Conservation (phyloP, 2,329 filamentous ascomycete species). For the Aspergillus neoniger region DNA sequence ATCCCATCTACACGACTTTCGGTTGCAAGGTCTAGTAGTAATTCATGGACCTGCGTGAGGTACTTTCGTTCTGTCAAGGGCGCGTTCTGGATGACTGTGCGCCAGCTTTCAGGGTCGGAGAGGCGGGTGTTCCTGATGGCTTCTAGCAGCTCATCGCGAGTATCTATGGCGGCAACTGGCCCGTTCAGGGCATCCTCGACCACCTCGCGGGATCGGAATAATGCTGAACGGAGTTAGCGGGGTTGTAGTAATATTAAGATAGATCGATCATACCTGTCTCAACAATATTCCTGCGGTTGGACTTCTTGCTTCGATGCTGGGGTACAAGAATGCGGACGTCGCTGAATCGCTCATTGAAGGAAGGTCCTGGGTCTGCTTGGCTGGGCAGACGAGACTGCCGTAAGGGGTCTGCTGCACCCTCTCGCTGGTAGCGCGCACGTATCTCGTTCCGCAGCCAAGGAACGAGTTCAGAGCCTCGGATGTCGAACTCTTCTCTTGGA, state of each 20-base stretch:
- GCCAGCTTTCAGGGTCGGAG: conserved; percentile 81
- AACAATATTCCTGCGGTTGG: conserved; percentile 81
- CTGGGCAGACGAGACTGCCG: conserved; percentile 45
- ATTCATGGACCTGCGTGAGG: conserved; percentile 76
- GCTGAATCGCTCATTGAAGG: conserved; percentile 55
- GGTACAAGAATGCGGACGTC: conserved; percentile 84
- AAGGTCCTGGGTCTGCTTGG: conserved; percentile 40
- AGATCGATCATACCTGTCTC: conserved; percentile 65
- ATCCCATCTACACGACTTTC: conserved; percentile 51
- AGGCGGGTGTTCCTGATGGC: conserved; percentile 72
- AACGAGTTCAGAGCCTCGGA: conserved; percentile 72
- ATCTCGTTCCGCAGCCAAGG: conserved; percentile 79
- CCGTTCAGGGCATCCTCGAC: conserved; percentile 72
- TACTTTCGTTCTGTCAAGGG: conserved; percentile 79
- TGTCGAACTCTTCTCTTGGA: conserved; percentile 78
- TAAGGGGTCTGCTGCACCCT: conserved; percentile 49
- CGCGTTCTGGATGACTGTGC: conserved; percentile 74
- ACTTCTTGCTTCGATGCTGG: conserved; percentile 85
- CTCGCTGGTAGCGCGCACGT: conserved; percentile 71
- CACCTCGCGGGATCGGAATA: conserved; percentile 59
- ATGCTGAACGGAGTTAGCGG: conserved; percentile 38
- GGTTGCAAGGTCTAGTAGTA: conserved; percentile 65
- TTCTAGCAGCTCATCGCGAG: conserved; percentile 78
- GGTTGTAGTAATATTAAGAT: too few species aligned
- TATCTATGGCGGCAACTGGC: conserved; percentile 85